Evolutionary conservation across 371 early-diverging fungal species (phyloP), one percentile per base, ranked within the genome.

Genomic region (Capillidium rhysosporum): DNA sequence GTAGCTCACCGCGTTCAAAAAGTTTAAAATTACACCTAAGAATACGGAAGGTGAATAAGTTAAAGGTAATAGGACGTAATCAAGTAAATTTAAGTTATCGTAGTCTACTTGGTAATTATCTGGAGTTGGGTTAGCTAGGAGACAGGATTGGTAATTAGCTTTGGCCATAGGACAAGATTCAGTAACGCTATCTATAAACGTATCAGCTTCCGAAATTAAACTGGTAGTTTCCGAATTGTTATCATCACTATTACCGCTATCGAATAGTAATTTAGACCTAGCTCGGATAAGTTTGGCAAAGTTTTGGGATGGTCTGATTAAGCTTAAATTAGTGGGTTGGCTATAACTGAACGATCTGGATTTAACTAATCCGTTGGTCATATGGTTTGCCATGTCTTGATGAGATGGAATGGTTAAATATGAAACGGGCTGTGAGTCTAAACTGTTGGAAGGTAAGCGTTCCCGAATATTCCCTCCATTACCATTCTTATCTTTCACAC

Each of bases 1-100:
- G 64, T 89, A 89, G n/a, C 85, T 85, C 20, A 90, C 72, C 2
- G 90, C 90, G 62, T 94, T 93, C 46, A 96, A 69, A 26, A 96
- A 59, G 63, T 91, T 96, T 47, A 96, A 68, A 23, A 93, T 66
- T 26, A 92, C 61, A 0, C 90, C 92, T 1, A 92, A 73, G 38
- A 84, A 67, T 9, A 92, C 92, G 1, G 94, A 92, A 7, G 94
- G 96, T 20, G 25, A 25, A n/a, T 10, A 46, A 24, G 20, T 20
- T 7, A 46, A 12, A 25, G 46, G 46, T 43, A 43, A 43, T 16
- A 43, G 21, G 5, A 14, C 7, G 18, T 43, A 43, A 43, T 43
- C 43, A 5, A 18, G 7, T 18, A 7, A 16, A 18, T 8, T 43
- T 18, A 43, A 14, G 21, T 43, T 43, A 7, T 8, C 7, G 18